Percentiles rank a stretch among this genome's conserved stretches.
Evolutionary conservation across 768 basidiomycete genomes (phyloP).

Genomic region (Phaeolepiota aurea): DNA sequence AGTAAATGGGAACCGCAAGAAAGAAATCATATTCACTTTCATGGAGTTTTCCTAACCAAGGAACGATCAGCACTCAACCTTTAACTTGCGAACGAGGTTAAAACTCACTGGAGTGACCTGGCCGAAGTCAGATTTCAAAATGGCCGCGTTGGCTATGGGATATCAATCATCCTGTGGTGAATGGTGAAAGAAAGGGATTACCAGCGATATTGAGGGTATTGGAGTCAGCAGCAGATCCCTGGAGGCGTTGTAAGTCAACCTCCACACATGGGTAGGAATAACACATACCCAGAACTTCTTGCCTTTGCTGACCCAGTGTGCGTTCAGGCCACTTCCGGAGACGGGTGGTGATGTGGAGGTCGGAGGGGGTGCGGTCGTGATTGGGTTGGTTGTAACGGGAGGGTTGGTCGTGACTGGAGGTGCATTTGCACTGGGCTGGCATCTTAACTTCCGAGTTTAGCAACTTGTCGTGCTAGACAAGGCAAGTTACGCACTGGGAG

Average conservation of each 20-base stretch:
- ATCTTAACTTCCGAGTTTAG: conserved; percentile 12
- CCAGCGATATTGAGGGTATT: conserved; percentile 22
- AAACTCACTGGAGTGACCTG: conserved; percentile 24
- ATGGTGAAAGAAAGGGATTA: conserved; percentile 8
- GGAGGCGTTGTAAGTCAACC: background rate
- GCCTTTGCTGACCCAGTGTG: conserved; percentile 15
- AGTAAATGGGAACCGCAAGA: background rate
- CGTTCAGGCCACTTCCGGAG: conserved; percentile 10
- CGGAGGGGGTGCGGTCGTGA: conserved; percentile 5
- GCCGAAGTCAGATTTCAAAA: conserved; percentile 26
- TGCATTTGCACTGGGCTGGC: conserved; percentile 16
- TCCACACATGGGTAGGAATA: background rate
- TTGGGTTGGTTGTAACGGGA: conserved; percentile 7
- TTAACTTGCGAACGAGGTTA: too few relatives aligned
- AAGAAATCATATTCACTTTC: conserved; percentile 18
- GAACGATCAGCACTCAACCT: background rate
- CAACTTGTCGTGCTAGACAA: background rate
- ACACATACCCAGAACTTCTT: conserved; percentile 19
- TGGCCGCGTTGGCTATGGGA: conserved; percentile 18
- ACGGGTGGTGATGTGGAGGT: conserved; percentile 9
- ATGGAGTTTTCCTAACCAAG: conserved; percentile 24
- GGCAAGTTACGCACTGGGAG: conserved; percentile 9
- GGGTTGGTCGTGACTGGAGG: conserved; percentile 5
- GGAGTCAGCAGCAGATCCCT: conserved; percentile 20
- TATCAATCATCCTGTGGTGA: background rate